A percentile compares a stretch with the other conserved stretches of the same genome.
phyloP scores from a whole-genome alignment of 1,139 yeast species.

The Entelexis paramagnoliae region DNA sequence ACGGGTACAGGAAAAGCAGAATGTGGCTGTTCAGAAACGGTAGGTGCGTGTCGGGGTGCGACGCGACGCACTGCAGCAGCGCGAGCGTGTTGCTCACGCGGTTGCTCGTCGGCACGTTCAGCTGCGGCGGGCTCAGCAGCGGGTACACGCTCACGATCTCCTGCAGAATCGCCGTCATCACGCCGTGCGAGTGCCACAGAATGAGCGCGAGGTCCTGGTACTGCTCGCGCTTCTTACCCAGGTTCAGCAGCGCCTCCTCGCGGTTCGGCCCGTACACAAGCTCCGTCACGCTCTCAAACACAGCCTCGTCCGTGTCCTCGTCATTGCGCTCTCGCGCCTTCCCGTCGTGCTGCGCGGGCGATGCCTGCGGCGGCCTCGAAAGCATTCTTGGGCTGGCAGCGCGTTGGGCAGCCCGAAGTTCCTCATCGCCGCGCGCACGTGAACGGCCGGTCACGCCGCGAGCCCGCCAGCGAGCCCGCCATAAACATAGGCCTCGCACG shows the following conservation, averaged over 20 bases:
- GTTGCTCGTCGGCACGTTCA: slow-evolving; percentile 80
- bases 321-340: background rate
- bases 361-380: slow-evolving; percentile 8
- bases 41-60: slow-evolving; percentile 81
- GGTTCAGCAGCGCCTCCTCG: slow-evolving; percentile 82
- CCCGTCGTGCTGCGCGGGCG: background rate
- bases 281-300: slow-evolving; percentile 69
- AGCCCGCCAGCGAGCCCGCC: no score
- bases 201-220: slow-evolving; percentile 89
- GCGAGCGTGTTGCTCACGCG: slow-evolving; percentile 95
- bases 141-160: slow-evolving; percentile 90
- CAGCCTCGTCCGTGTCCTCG: background rate
- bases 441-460: background rate
- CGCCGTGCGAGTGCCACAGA: slow-evolving; percentile 93
- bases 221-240: slow-evolving; percentile 89
- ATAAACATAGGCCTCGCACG: no score
- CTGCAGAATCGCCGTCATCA: slow-evolving; percentile 81
- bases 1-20: slow-evolving; percentile 86
- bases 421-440: background rate
- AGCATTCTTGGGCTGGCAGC: background rate
- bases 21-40: slow-evolving; percentile 81
- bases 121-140: slow-evolving; percentile 71
- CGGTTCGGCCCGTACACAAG: slow-evolving; percentile 81
- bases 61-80: slow-evolving; percentile 88
- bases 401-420: background rate